phyloP scores from a whole-genome alignment of 2,329 filamentous ascomycete species.

The Trichophyton verrucosum region DNA sequence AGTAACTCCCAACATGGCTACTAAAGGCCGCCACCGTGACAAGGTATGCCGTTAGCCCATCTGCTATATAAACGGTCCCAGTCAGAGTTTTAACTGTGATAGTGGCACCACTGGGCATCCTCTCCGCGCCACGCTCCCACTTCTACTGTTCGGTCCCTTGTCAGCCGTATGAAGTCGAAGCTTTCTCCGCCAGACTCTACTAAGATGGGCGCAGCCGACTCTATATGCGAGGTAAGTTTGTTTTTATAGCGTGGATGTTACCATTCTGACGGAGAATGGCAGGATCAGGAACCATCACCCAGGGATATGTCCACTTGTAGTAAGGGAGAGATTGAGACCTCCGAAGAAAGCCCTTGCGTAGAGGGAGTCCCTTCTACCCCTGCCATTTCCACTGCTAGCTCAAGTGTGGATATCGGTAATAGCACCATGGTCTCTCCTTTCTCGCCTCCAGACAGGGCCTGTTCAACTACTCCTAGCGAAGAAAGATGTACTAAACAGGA shows the following conservation, averaged over 20 bases:
- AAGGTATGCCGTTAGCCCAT: neutral
- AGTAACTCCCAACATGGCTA: neutral
- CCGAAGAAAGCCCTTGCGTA: neutral
- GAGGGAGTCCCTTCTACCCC: neutral
- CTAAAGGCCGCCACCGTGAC: neutral
- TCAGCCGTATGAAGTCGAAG: neutral
- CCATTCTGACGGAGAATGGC: neutral
- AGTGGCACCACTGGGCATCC: neutral
- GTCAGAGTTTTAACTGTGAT: neutral
- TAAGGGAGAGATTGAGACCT: too few species aligned
- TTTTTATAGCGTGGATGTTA: neutral
- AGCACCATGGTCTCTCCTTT: neutral
- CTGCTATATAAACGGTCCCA: neutral
- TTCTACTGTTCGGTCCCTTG: neutral
- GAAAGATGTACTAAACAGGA: too few species aligned
- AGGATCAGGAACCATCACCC: too few species aligned
- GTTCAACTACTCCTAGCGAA: neutral
- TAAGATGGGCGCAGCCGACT: neutral
- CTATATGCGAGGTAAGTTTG: neutral
- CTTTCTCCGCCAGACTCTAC: neutral
- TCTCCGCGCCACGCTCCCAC: neutral
- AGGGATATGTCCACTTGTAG: neutral
- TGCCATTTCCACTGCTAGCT: neutral
- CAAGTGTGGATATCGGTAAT: neutral
- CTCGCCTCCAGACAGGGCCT: neutral